Base-by-base conservation (phyloP, 306 rosid genomes). In the Phaseolus lunatus region DNA sequence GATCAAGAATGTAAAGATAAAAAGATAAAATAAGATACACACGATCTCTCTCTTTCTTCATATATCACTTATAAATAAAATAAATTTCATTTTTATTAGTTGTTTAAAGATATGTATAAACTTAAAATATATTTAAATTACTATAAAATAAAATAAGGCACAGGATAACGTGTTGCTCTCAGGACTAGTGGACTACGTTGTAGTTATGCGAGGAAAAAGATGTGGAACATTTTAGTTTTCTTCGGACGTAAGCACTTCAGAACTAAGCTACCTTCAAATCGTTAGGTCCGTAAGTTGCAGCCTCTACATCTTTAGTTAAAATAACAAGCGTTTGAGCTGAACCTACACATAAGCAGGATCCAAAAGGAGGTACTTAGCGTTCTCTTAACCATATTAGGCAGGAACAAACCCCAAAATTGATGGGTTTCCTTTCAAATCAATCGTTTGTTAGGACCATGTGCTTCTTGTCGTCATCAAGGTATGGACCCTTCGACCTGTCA, bases 241-340 rank as follows among this genome's bases (percentile, higher is more conserved):
- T 89, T 91, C 14, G 20, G 69, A 49, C 56, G 79, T 49, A 89
- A 88, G 86, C 79, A 88, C 86, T 88, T 89, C 70, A 79, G 84
- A 88, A 57, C 83, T 76, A 89, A 85, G 89, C 83, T 78, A 88
- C 81, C 77, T 61, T 82, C 88, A 77, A 67, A 83, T 76, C 72
- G 88, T 90, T 85, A 82, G 94, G 97, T 92, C 57, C 49, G 91
- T 63, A 65, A 57, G 94, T 81, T 90, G 83, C 69, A 59, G 80
- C 81, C 72, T 89, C 96, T 62, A 87, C 74, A 85, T 90, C 70
- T 16, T 29, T 61, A 33, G 76, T 75, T 50, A 45, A 33, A 69
- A 71, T 50, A 52, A 37, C 19, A 52, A 74, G 67, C 37, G 50
- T 65, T 33, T 35, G 45, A 47, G 68, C 10, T 35, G 45, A 58